Evolutionary conservation across 2,329 filamentous ascomycete species (phyloP).

Genomic region (Achaetomium macrosporum): DNA sequence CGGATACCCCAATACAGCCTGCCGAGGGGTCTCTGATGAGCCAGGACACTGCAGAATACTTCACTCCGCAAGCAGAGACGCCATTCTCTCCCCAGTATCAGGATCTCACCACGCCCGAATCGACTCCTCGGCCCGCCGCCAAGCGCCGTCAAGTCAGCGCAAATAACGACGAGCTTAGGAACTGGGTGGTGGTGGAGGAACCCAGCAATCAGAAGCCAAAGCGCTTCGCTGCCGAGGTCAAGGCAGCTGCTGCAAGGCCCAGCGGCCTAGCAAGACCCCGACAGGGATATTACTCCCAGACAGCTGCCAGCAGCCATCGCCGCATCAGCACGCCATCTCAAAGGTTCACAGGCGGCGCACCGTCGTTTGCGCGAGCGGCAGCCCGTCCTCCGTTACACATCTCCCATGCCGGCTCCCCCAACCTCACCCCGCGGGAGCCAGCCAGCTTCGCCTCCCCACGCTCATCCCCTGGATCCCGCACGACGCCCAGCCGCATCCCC

Average conservation of each 20-base stretch:
- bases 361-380: conserved; percentile 11
- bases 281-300: conserved; percentile 18
- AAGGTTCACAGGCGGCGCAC: conserved; percentile 29
- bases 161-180: conserved; percentile 53
- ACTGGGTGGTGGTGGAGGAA: conserved; percentile 65
- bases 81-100: conserved; percentile 29
- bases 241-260: conserved; percentile 13
- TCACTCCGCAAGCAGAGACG: conserved; percentile 26
- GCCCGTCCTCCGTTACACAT: conserved; percentile 31
- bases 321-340: conserved; percentile 42
- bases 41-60: conserved; percentile 18
- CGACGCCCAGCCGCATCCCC: conserved; percentile 41
- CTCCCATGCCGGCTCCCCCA: conserved; percentile 42
- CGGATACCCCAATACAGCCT: conserved; percentile 27
- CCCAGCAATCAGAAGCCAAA: conserved; percentile 23
- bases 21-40: conserved; percentile 9
- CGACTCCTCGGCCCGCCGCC: conserved; percentile 41
- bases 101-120: conserved; percentile 31
- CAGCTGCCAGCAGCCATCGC: conserved; percentile 28
- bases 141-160: conserved; percentile 51
- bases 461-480: conserved; percentile 35
- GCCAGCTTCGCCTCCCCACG: conserved; percentile 49
- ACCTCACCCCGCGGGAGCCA: conserved; percentile 36
- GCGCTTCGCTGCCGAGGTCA: conserved; percentile 22
- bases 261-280: conserved; percentile 13